Percentiles rank a stretch among this genome's conserved stretches.
Evolutionary conservation across 2,329 filamentous ascomycete species (phyloP).

Genomic region (Rhynchosporium agropyri): DNA sequence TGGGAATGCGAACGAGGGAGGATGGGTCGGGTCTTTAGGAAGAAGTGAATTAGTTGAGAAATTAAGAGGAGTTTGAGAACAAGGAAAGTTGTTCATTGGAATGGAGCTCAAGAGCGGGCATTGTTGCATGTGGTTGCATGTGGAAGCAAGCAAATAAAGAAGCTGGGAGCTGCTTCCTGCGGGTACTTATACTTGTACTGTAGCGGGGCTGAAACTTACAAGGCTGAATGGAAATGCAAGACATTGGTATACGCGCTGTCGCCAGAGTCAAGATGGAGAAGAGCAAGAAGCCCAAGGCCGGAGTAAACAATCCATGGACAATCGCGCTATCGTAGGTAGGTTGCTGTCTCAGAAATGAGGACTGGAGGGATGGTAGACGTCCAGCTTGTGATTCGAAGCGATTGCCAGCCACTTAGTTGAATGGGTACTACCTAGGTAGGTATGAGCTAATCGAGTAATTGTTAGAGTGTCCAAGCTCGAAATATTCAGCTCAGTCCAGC

Average conservation of each 20-base stretch:
- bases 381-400: background rate
- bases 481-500: too few species aligned
- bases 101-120: background rate
- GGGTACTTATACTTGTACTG: background rate
- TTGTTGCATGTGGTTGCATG: background rate
- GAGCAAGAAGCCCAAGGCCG: background rate
- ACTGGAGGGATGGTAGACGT: background rate
- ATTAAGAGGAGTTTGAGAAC: background rate
- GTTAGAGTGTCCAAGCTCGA: too few species aligned
- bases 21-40: constrained; percentile 15
- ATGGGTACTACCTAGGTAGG: too few species aligned
- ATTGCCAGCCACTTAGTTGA: background rate
- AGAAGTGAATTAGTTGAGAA: constrained; percentile 13
- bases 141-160: constrained; percentile 15
- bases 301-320: background rate
- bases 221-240: constrained; percentile 23
- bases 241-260: background rate
- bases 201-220: constrained; percentile 23
- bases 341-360: too few species aligned
- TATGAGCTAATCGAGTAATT: too few species aligned
- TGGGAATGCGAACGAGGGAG: constrained; percentile 15
- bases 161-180: background rate
- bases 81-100: background rate
- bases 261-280: constrained; percentile 5
- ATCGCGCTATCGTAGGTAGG: background rate